Evolutionary conservation across 2,329 filamentous ascomycete genomes (phyloP).

Genomic region (Anthostomella pinea): DNA sequence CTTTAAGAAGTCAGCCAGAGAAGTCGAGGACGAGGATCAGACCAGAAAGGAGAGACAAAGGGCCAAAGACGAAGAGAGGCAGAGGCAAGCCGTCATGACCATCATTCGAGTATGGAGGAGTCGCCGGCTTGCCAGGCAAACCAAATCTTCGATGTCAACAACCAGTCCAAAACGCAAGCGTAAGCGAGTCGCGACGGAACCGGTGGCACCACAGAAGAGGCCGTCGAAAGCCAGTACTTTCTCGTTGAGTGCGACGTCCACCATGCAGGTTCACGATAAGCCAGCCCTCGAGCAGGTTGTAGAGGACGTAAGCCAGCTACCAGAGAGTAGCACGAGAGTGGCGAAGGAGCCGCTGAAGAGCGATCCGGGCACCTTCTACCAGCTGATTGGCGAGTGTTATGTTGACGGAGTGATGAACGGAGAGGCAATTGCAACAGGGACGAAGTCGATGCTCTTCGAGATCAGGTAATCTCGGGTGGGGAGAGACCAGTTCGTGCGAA

Average conservation of each 20-base stretch:
- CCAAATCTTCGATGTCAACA: too few relatives aligned
- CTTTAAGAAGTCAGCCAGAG: constrained; percentile 4
- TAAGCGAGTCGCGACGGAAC: not conserved
- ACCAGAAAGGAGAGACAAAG: too few relatives aligned
- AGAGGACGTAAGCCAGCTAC: too few relatives aligned
- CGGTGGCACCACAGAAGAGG: not conserved
- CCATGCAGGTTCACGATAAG: not conserved
- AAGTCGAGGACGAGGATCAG: constrained; percentile 5
- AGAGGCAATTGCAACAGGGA: constrained; percentile 4
- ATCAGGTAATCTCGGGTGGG: constrained; percentile 8
- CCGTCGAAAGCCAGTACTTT: not conserved
- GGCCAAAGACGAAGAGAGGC: constrained; percentile 2
- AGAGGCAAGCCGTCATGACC: too few relatives aligned
- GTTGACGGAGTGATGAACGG: constrained; percentile 14
- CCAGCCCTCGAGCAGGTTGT: not conserved
- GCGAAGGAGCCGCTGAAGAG: constrained; percentile 2
- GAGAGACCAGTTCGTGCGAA: too few relatives aligned
- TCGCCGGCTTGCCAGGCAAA: too few relatives aligned
- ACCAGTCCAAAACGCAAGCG: too few relatives aligned
- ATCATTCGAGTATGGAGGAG: too few relatives aligned
- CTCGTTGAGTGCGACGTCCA: not conserved
- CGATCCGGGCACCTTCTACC: constrained; percentile 5
- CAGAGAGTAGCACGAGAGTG: too few relatives aligned
- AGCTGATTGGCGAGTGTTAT: constrained; percentile 13
- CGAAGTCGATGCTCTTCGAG: constrained; percentile 5